Evolutionary conservation across 2,329 filamentous ascomycete species (phyloP), one percentile per base, ranked within the genome.

Genomic region (Fusarium sp.): DNA sequence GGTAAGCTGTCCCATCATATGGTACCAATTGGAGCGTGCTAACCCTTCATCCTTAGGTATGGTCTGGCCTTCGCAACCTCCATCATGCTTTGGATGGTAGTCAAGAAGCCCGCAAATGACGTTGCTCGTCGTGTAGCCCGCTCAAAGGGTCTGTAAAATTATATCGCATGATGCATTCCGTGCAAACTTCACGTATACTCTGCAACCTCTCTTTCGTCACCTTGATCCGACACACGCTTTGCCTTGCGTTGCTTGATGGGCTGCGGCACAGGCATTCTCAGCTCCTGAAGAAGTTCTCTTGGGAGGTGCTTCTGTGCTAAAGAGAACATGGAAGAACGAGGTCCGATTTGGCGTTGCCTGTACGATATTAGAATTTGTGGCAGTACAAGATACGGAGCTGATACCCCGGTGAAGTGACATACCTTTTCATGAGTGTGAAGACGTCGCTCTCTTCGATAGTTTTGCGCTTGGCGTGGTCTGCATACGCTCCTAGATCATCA

Each of bases 11-110:
- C 32, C 50, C 43, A 27, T 27, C 23, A 28, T 40, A 23, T 40
- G 46, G 20, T 47, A 27, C 16, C 30, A 25, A 47, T 21, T 7
- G 16, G 34, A 16, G 30, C 13, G 7, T 43, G 53, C 53, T 64
- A 30, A 51, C 30, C 12, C 54, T 34, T 37, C 18, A 20, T 45
- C 53, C 58, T 50, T 37, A 97, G 94, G 94, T 98, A 97, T 78
- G 93, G 92, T 68, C 87, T 97, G 69, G 91, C 89, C 60, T 80
- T 91, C 42, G 94, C 94, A 60, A 99, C 96, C 41, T 90, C 93
- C 14, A 88, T 99, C 77, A 99, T 99, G 96, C 85, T 99, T 77
- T 97, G 92, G 87, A 94, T 98, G 92, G 90, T 99, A 40, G 84
- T 97, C 66, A 94, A 92, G 80, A 97, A 95, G 81, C 93, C 94